A percentile compares a stretch with the other conserved stretches of the same genome.
phyloP scores from a whole-genome alignment of 1,139 yeast genomes.

The Pichia sp. region DNA sequence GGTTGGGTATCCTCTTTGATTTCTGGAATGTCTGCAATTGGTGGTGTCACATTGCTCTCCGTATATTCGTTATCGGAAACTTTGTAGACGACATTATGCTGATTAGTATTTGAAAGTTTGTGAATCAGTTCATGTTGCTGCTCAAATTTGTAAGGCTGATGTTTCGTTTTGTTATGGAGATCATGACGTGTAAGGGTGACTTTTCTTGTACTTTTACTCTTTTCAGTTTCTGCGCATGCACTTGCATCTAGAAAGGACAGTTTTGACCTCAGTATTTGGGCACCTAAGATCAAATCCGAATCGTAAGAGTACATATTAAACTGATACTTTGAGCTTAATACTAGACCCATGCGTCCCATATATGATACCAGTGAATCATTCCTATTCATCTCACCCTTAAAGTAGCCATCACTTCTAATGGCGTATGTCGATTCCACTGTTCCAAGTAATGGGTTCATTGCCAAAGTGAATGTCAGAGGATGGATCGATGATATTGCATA shows the following conservation, averaged over 20 bases:
- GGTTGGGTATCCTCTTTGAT: too few species aligned
- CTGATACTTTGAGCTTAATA: conserved; percentile 80
- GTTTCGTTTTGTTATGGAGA: neutral
- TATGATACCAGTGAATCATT: neutral
- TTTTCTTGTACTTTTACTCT: neutral
- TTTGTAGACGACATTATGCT: conserved; percentile 9
- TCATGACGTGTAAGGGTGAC: neutral
- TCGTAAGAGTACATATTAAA: conserved; percentile 89
- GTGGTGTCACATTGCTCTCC: too few species aligned
- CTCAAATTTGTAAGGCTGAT: conserved; percentile 4
- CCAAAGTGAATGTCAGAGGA: conserved; percentile 81
- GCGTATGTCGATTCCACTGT: conserved; percentile 86
- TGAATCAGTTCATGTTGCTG: conserved; percentile 4
- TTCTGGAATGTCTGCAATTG: too few species aligned
- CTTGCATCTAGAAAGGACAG: too few species aligned
- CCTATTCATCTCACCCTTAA: neutral
- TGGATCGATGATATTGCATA: conserved; percentile 12
- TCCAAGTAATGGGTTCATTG: conserved; percentile 87
- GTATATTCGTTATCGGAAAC: conserved; percentile 8
- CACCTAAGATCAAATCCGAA: conserved; percentile 79
- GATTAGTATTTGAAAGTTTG: conserved; percentile 3
- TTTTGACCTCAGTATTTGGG: conserved; percentile 59
- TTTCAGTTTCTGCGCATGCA: too few species aligned
- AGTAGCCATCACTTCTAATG: conserved; percentile 58
- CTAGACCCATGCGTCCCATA: conserved; percentile 37